These are phyloP conservation scores for Annulohypoxylon bovei DNA, from an alignment of 495 filamentous ascomycete genomes.

Conservation along the genomic window DNA sequence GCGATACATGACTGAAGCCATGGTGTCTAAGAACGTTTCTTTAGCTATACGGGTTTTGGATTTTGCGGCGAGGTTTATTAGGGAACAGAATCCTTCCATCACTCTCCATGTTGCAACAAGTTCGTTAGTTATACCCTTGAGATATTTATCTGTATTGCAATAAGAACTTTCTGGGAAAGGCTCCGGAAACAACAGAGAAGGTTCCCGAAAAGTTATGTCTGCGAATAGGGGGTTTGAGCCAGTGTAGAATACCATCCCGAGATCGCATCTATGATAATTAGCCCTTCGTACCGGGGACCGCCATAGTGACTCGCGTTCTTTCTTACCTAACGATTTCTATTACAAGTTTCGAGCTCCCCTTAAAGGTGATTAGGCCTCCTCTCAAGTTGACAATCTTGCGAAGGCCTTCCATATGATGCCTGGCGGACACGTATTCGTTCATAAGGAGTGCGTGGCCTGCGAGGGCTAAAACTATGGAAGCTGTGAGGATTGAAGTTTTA, in stretches of 20 bases:
- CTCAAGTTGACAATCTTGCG: slow-evolving; percentile 51
- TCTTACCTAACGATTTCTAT: slow-evolving; percentile 46
- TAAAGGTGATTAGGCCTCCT: slow-evolving; percentile 47
- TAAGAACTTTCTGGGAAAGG: slow-evolving; percentile 20
- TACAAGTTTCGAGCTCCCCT: slow-evolving; percentile 41
- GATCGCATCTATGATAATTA: slow-evolving; percentile 41
- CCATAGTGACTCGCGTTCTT: background rate
- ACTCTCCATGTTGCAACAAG: background rate
- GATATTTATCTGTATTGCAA: background rate
- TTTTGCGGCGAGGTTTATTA: background rate
- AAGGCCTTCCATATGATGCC: slow-evolving; percentile 52
- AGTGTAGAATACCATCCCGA: slow-evolving; percentile 45
- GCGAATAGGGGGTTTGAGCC: slow-evolving; percentile 49
- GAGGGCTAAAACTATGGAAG: slow-evolving; percentile 47
- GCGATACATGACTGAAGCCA: slow-evolving; percentile 56
- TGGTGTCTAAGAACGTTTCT: slow-evolving; percentile 47
- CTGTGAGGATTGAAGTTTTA: slow-evolving; percentile 39
- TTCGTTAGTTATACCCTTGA: background rate
- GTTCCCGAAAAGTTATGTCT: slow-evolving; percentile 33
- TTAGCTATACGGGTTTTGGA: slow-evolving; percentile 37
- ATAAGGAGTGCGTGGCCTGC: slow-evolving; percentile 45
- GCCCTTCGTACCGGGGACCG: background rate
- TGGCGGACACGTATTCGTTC: slow-evolving; percentile 46
- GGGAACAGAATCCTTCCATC: background rate
- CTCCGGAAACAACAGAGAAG: slow-evolving; percentile 38